Conservation (phyloP, 1,284 basidiomycete genomes). For the Porodaedalea pini region DNA sequence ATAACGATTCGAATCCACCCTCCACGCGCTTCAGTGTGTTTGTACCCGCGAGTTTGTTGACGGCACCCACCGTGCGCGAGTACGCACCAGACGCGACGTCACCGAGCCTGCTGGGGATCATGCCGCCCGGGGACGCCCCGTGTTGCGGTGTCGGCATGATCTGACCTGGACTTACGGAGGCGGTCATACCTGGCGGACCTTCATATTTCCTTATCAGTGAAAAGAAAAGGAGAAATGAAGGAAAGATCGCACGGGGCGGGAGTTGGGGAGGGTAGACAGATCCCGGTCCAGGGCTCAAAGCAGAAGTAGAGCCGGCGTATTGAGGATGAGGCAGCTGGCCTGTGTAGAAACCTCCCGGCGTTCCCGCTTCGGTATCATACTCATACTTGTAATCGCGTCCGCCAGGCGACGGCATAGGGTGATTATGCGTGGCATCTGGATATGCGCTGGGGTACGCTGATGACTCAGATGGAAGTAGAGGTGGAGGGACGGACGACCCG, state of each 20-base stretch:
- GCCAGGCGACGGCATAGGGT: neutral
- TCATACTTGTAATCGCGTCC: neutral
- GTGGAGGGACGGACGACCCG: too few relatives aligned
- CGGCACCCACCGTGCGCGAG: slow-evolving; percentile 35
- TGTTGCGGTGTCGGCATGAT: slow-evolving; percentile 8
- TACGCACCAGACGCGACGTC: slow-evolving; percentile 25
- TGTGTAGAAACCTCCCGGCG: too few relatives aligned
- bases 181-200: neutral
- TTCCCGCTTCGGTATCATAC: neutral
- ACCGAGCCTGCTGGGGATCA: neutral
- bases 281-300: neutral
- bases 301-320: neutral
- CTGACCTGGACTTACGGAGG: slow-evolving; percentile 7
- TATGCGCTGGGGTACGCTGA: slow-evolving; percentile 1
- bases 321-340: too few relatives aligned
- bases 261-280: neutral
- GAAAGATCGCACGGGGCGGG: slow-evolving; percentile 31
- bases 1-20: slow-evolving; percentile 19
- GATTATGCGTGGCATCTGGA: slow-evolving; percentile 1
- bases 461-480: neutral
- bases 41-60: slow-evolving; percentile 44
- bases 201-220: neutral
- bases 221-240: slow-evolving; percentile 19
- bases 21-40: slow-evolving; percentile 43
- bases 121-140: slow-evolving; percentile 24